Evolutionary conservation across 768 basidiomycete genomes (phyloP).

Genomic region (Mycena crocata): DNA sequence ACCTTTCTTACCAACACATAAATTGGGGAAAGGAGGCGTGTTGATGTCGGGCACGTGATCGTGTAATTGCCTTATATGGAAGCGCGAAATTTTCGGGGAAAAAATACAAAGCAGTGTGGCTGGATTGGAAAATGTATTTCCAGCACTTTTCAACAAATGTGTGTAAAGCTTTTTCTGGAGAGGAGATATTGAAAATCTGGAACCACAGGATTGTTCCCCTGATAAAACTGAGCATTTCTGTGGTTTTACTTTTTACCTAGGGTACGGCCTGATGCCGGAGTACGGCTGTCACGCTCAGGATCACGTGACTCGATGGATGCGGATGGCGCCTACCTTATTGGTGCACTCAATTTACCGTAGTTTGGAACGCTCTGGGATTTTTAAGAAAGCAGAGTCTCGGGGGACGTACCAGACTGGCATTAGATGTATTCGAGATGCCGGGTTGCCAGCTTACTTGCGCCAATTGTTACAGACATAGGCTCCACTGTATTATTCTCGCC

Average conservation of each 20-base stretch:
- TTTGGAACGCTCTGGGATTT: conserved; percentile 83
- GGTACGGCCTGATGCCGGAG: background rate
- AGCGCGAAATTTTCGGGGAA: background rate
- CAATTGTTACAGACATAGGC: too few species aligned
- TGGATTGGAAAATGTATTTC: background rate
- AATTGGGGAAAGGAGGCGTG: background rate
- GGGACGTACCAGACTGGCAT: too few species aligned
- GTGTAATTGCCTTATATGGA: conserved; percentile 3
- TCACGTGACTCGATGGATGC: conserved; percentile 11
- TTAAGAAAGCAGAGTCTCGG: conserved; percentile 2
- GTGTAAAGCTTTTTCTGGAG: background rate
- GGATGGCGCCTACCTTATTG: background rate
- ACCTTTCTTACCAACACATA: background rate
- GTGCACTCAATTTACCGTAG: background rate
- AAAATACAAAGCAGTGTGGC: background rate
- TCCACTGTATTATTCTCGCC: too few species aligned
- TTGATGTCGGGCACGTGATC: background rate
- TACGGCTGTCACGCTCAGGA: background rate
- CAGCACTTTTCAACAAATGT: background rate
- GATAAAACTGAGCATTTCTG: background rate
- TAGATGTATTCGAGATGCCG: too few species aligned
- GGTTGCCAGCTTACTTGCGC: too few species aligned
- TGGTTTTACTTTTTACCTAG: background rate
- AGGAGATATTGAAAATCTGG: background rate
- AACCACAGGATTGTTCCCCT: conserved; percentile 6